Base-by-base conservation (phyloP, 768 basidiomycete species). In the Lactarius pseudohatsudake region DNA sequence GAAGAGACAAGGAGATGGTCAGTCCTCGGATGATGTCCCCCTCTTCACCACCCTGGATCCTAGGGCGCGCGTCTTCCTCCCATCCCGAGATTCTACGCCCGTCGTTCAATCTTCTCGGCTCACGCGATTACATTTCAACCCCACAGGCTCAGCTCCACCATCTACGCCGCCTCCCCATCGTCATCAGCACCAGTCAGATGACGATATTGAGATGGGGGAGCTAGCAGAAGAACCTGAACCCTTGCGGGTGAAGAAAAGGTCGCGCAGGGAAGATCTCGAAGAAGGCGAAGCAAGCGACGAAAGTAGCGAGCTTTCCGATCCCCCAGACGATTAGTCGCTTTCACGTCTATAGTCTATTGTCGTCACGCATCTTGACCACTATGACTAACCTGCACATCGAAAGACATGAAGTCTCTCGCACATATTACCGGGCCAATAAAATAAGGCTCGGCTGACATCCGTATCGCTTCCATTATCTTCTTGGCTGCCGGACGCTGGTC, bases 201-300 rank as follows among this genome's bases (percentile, higher is more conserved):
- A 90, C 69, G 91, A 94, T 68, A 92, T 94, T 69, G 92, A 94
- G 76, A 94, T 94, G 92, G 92, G 92, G n/a, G 92, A 94, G 73
- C 84, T 94, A 3, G 87, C 90, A 67, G 92, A 94, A 72, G 84
- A 85, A 61, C 84, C 85, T 3, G 85, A 81, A 67, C 82, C 77
- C 61, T 69, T 70, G 41, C 79, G 85, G 59, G 63, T 53, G 65
- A 87, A 85, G 75, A 86, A 80, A 75, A 88, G 84, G 68, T 62
- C 74, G 28, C 65, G 73, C 47, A 79, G 84, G 61, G 91, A 93
- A 71, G 92, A 94, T 59, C 76, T 92, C 68, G 92, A 94, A 73
- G 92, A 94, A 77, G 92, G 92, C 30, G 92, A 94, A 76, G 91
- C 92, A 41, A 92, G 89, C 64, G 91, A 92, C 72, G 81, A 82